Evolutionary conservation across 495 filamentous ascomycete genomes (phyloP).

Genomic region (Lichina pygmaea): DNA sequence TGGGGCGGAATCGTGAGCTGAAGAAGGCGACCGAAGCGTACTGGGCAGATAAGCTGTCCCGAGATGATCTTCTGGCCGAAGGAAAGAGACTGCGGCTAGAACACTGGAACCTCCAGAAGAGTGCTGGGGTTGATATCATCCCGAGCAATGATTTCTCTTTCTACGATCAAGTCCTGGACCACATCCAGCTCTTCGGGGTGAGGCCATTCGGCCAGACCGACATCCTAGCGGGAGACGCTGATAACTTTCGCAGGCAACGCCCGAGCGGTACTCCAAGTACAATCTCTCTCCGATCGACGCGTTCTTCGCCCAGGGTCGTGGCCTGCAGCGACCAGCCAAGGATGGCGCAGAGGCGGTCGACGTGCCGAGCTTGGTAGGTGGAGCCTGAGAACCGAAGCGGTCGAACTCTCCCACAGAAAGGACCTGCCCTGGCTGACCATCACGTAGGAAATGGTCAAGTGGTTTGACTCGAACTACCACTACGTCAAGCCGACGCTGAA

Average conservation of each 20-base stretch:
- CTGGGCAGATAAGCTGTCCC: constrained; percentile 85
- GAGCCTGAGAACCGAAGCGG: neutral
- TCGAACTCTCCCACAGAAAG: neutral
- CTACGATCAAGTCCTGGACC: constrained; percentile 95
- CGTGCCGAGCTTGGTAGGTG: constrained; percentile 50
- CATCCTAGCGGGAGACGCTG: neutral
- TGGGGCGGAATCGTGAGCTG: constrained; percentile 92
- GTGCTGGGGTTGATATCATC: constrained; percentile 86
- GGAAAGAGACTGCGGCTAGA: constrained; percentile 84
- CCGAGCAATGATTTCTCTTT: constrained; percentile 98
- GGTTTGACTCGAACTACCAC: constrained; percentile 99
- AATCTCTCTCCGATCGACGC: constrained; percentile 70
- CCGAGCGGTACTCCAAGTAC: constrained; percentile 70
- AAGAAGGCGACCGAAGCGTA: constrained; percentile 98
- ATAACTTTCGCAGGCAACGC: constrained; percentile 33
- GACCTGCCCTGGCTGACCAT: constrained; percentile 1
- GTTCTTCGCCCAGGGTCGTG: constrained; percentile 98
- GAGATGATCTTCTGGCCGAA: constrained; percentile 65
- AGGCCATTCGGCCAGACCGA: constrained; percentile 8
- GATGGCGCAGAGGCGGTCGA: constrained; percentile 41
- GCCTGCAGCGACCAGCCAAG: constrained; percentile 55
- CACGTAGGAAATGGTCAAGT: constrained; percentile 87
- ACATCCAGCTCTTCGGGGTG: constrained; percentile 96
- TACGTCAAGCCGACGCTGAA: constrained; percentile 97
- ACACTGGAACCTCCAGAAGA: constrained; percentile 99